Evolutionary conservation across 1,284 basidiomycete species (phyloP), one percentile per base, ranked within the genome.

Genomic region (Sparassis latifolia): DNA sequence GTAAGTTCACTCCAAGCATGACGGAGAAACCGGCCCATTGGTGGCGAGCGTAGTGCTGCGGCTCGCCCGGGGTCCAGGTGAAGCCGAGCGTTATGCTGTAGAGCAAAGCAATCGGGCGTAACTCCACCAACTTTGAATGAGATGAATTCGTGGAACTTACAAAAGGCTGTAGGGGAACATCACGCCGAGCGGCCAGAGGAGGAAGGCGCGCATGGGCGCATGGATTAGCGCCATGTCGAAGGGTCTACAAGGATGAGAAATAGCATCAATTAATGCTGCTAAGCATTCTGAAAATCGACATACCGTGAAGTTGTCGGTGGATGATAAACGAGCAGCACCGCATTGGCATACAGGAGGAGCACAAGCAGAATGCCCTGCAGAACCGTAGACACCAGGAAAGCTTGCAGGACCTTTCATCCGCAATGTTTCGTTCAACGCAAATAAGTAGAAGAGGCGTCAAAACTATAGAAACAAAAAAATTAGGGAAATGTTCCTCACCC

Each of bases 181-280:
- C 28, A 79, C 61, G 0, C 67, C 69, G 4, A 79, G 54, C 0
- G 76, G 73, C 2, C 87, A 70, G 30, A 86, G 70, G 54, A 88
- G 69, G 64, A 89, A 89, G 51, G 86, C 81, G 3, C 86, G 74
- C 31, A 88, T 63, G 0, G 87, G 87, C 0, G 85, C 83, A 52
- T 89, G 87, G 42, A 89, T 85, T 48, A 89, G 77, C 2, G 77
- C 76, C 42, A 77, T 73, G 62, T 91, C 80, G 47, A 86, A 65
- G 1, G 84, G 79, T 9, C 84, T 75, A 31, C 69, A 69, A 63
- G 69, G 64, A 6, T 38, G n/a, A 29, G 27, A 49, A 3, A 10
- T 53, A 5, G 43, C 32, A 27, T 5, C 20, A 33, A 12, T n/a
- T 29, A 41, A 29, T 38, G 42, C 5, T 30, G 10, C 38, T 7